phyloP scores from a whole-genome alignment of 768 basidiomycete genomes.

The Tremella fuciformis region DNA sequence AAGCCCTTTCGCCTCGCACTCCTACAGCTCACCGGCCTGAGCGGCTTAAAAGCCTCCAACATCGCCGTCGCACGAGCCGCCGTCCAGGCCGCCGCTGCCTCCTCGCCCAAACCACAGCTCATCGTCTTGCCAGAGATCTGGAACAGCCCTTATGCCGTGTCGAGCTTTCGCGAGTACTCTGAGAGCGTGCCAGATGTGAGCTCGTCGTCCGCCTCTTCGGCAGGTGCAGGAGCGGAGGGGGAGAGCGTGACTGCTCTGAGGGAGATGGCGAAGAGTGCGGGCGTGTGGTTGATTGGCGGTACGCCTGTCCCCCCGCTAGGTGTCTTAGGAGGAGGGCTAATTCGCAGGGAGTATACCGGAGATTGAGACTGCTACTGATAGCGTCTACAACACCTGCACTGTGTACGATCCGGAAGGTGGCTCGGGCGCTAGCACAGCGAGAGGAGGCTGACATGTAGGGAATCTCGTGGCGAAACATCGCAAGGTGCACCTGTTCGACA shows the following conservation, averaged over 20 bases:
- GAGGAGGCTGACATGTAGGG: conserved; percentile 56
- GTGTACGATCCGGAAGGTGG: conserved; percentile 67
- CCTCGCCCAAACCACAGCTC: conserved; percentile 32
- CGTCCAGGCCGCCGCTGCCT: conserved; percentile 60
- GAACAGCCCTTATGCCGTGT: conserved; percentile 55
- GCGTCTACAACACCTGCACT: conserved; percentile 88
- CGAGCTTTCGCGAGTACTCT: conserved; percentile 75
- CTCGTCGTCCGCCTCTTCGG: neutral
- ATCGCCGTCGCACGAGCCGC: conserved; percentile 76
- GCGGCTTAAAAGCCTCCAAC: conserved; percentile 69
- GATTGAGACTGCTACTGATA: conserved; percentile 60
- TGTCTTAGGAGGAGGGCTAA: conserved; percentile 3
- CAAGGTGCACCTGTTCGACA: conserved; percentile 96
- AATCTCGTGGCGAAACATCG: conserved; percentile 82
- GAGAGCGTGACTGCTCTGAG: conserved; percentile 81
- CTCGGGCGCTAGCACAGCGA: neutral
- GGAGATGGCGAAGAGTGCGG: conserved; percentile 69
- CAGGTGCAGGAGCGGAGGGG: conserved; percentile 10
- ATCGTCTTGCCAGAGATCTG: conserved; percentile 54
- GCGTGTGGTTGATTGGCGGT: conserved; percentile 93
- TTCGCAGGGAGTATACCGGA: conserved; percentile 86
- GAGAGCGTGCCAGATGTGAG: conserved; percentile 56
- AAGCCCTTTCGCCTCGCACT: conserved; percentile 80
- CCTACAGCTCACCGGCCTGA: conserved; percentile 78
- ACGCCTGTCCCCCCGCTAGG: neutral